Percentiles rank a stretch among this genome's conserved stretches.
These are phyloP conservation scores for Daldinia loculata DNA, from an alignment of 495 filamentous ascomycete species.

Conservation along the genomic window DNA sequence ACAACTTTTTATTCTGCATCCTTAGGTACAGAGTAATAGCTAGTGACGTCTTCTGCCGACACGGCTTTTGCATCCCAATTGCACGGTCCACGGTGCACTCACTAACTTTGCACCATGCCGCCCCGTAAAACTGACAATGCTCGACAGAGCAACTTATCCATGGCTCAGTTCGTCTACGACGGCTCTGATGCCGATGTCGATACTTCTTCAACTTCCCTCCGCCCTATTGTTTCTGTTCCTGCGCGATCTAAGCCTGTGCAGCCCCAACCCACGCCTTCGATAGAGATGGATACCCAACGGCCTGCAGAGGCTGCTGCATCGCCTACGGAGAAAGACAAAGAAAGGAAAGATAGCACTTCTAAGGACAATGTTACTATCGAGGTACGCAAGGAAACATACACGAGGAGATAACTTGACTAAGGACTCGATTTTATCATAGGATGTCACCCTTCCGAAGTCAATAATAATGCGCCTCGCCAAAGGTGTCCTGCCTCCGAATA, in stretches of 20 bases:
- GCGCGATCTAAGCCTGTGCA: slow-evolving; percentile 19
- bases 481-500: slow-evolving; percentile 95
- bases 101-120: slow-evolving; percentile 44
- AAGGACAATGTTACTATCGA: slow-evolving; percentile 54
- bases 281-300: slow-evolving; percentile 43
- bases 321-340: slow-evolving; percentile 43
- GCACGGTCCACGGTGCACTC: neutral
- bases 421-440: slow-evolving; percentile 59
- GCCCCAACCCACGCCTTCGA: slow-evolving; percentile 29
- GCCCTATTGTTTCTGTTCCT: slow-evolving; percentile 17
- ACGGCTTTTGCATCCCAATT: neutral
- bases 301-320: slow-evolving; percentile 36
- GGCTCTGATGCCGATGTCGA: slow-evolving; percentile 46
- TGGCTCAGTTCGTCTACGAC: slow-evolving; percentile 53
- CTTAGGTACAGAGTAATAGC: neutral
- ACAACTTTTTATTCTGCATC: neutral
- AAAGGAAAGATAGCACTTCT: slow-evolving; percentile 33
- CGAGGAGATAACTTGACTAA: slow-evolving; percentile 2
- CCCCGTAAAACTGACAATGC: slow-evolving; percentile 50
- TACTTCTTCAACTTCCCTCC: slow-evolving; percentile 35
- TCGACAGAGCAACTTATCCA: slow-evolving; percentile 54
- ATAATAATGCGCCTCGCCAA: slow-evolving; percentile 93
- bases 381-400: slow-evolving; percentile 42
- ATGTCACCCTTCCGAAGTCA: slow-evolving; percentile 91
- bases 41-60: neutral